Conservation (phyloP, 1,139 yeast genomes). For the Blastobotrys apis region DNA sequence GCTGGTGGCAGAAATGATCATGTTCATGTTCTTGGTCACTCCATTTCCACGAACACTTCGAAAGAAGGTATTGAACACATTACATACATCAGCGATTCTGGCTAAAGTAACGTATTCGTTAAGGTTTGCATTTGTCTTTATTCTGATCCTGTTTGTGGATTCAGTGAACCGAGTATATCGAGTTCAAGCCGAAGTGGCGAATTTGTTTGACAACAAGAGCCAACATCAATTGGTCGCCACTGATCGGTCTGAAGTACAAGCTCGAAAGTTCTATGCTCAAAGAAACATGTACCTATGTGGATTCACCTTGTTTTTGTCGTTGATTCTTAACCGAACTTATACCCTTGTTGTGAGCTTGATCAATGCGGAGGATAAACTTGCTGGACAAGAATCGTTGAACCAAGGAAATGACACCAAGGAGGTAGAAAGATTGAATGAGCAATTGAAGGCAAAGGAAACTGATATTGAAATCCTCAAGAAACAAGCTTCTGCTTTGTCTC, state of each 20-base stretch:
- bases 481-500: conserved; percentile 63
- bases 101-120: conserved; percentile 72
- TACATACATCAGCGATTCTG: conserved; percentile 66
- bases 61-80: conserved; percentile 57
- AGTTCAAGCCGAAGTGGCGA: conserved; percentile 53
- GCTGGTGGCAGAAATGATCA: conserved; percentile 71
- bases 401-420: conserved; percentile 33
- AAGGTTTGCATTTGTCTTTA: conserved; percentile 80
- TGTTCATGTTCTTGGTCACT: conserved; percentile 74
- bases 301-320: conserved; percentile 83
- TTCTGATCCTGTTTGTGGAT: conserved; percentile 78
- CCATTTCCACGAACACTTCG: conserved; percentile 80
- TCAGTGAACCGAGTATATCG: conserved; percentile 78
- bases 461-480: conserved; percentile 64
- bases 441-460: conserved; percentile 56
- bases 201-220: conserved; percentile 19
- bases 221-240: conserved; percentile 36
- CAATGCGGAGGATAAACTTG: conserved; percentile 48
- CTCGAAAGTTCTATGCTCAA: conserved; percentile 91
- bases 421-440: conserved; percentile 46
- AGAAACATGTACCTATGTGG: conserved; percentile 97
- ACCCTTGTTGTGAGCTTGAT: conserved; percentile 73
- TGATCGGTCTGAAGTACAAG: conserved; percentile 76
- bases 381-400: conserved; percentile 17
- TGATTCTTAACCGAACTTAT: conserved; percentile 84